Percentiles rank a stretch among this genome's conserved stretches.
Evolutionary conservation across 2,329 filamentous ascomycete species (phyloP).

Genomic region (Colletotrichum sp.): DNA sequence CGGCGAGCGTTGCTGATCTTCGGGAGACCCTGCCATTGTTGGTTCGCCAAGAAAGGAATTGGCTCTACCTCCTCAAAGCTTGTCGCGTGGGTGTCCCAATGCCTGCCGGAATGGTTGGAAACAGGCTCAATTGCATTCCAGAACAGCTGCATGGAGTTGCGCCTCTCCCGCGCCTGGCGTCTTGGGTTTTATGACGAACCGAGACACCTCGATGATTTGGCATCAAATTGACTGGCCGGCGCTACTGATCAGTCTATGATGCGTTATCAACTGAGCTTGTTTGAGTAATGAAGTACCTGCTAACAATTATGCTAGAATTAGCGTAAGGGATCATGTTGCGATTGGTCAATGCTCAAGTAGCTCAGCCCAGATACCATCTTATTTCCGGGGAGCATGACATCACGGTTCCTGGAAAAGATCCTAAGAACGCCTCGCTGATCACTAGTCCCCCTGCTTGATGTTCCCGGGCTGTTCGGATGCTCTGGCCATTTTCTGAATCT

Average conservation of each 20-base stretch:
- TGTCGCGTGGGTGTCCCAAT: neutral
- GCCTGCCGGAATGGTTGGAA: neutral
- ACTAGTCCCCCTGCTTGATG: neutral
- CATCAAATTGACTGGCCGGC: no score
- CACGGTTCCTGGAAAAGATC: neutral
- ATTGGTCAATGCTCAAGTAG: neutral
- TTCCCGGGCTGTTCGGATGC: neutral
- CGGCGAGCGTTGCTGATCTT: neutral
- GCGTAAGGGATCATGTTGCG: no score
- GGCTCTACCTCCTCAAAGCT: neutral
- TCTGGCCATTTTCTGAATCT: accelerated
- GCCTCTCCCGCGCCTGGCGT: neutral
- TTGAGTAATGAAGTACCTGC: neutral
- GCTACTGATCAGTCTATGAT: neutral
- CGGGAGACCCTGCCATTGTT: neutral
- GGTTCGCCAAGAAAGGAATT: neutral
- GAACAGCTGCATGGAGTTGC: neutral
- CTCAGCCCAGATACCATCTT: neutral
- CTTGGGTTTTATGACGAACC: neutral
- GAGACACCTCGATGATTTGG: neutral
- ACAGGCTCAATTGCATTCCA: neutral
- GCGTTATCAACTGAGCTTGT: neutral
- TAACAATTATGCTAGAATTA: neutral
- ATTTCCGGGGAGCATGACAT: neutral
- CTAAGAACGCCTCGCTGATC: neutral